Evolutionary conservation across 2,329 filamentous ascomycete species (phyloP), one percentile per base, ranked within the genome.

Genomic region (Emmonsiellopsis sp.): DNA sequence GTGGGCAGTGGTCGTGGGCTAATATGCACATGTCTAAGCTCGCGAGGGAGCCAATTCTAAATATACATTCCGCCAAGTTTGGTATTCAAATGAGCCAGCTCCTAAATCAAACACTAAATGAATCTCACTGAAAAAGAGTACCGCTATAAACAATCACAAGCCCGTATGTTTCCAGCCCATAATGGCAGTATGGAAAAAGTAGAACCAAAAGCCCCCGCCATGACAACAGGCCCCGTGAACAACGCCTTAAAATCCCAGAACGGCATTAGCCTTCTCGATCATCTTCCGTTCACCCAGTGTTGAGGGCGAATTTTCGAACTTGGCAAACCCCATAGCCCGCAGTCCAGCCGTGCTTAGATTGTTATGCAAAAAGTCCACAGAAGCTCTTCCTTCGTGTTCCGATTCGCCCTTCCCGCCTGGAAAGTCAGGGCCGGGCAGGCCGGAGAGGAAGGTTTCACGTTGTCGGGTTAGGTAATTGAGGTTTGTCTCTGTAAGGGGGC

Each of bases 401-500:
- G 21, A 44, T 21, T 44, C 42, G 2, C 70, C 71, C 6, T 53
- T 51, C 55, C 74, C 71, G 14, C 72, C 71, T 0, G 85, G 85
- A 63, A 89, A 88, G 60, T 89, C 85, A 31, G 83, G 85, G 0
- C 78, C 80, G 0, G 84, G 85, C 0, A 77, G 80, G 4, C 89
- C 90, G 0, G 74, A 65, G 2, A 85, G 68, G 60, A 93, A 93
- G 0, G 82, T 80, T 14, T 81, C 75, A 17, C 86, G 79, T 71
- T 95, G 89, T 13, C 81, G 77, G 1, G 71, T 76, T 1, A 92
- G 74, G 64, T 91, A 93, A 21, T 79, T 70, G 0, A 86, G 83
- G 61, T 93, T 95, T 40, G 76, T 71, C 51, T 85, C 80, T 0
- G 89, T 95, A 33, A 89, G 77, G 0, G 91, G 90, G 52, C 87